Base-by-base conservation (phyloP, 345 rosid genomes). In the Dipteronia sinensis region DNA sequence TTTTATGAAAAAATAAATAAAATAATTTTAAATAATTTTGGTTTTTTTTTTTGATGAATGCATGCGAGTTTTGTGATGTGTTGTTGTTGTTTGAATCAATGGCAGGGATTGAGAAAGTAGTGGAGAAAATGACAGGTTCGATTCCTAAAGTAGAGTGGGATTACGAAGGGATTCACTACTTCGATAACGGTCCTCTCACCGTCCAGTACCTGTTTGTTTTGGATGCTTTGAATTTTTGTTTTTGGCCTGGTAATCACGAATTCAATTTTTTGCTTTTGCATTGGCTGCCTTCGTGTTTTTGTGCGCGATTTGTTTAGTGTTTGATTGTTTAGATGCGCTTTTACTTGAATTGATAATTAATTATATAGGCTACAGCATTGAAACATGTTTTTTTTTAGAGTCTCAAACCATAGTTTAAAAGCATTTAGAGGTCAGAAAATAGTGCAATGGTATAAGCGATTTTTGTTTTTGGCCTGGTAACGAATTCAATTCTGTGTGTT, bases 91-190 rank as follows among this genome's bases (percentile, higher is more conserved):
- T 49, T 72, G 16, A 72, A 71, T 74, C 27, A 19, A 22, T 16
- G 64, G 78, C 82, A 92, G 93, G 86, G 83, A 86, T 92, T 69
- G 95, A 92, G 83, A 86, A 76, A 70, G 91, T 86, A 4, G 92
- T 84, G 73, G 95, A 88, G 79, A 74, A 65, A 34, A 87, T 89
- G 1, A 69, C 78, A 15, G 87, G 68, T 7, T 76, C 90, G 38
- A 85, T 92, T 74, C 97, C 97, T 1, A 85, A 86, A 73, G 88
- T 92, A 61, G 88, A 89, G 74, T 92, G 97, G 97, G 87, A 92
- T 84, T 92, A 82, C 65, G 97, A 92, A 85, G 95, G 95, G 82
- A 92, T 90, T 86, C 97, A 92, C 80, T 92, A 88, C 76, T 89
- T 90, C 67, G 95, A 91, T 74, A 76, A 76, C 72, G 92, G 93